Evolutionary conservation across 768 basidiomycete species (phyloP), one percentile per base, ranked within the genome.

Genomic region (Lactarius pseudohatsudake): DNA sequence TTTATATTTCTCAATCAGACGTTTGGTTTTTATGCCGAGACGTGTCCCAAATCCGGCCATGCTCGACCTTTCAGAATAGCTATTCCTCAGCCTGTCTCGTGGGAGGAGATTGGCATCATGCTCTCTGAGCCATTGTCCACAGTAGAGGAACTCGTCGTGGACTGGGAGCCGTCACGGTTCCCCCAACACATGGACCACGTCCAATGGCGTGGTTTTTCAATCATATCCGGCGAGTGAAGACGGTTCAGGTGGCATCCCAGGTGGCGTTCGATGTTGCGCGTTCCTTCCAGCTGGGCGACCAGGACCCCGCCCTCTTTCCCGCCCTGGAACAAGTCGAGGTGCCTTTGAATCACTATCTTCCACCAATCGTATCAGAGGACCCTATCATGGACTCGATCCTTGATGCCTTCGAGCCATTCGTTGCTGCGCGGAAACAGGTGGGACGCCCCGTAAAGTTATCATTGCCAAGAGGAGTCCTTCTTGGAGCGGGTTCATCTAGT

Each of bases 1-100:
- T 5, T 11, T 61, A 7, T 1, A n/a, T 28, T 26, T n/a, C 16
- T 4, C 2, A 16, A 0, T 1, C 0, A 0, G 28, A 30, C 1
- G 3, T 32, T 38, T 4, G 2, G 1, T 4, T 18, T 61, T 3
- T 54, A 2, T 2, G 38, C 38, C 11, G 38, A 15, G 18, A 20
- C 18, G 41, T 18, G 41, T 11, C 28, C 53, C 4, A 20, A n/a
- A 57, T 40, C 13, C n/a, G 26, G 13, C n/a, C 40, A 30, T 16
- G 40, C 40, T 16, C 41, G 20, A 43, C 16, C 41, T 2, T 43
- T 43, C 18, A 43, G 16, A 3, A 43, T 43, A 7, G 1, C 2
- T 8, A 8, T 43, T 9, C 18, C 41, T 5, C 7, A 43, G 41
- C 16, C 18, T 2, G 16, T 20, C 41, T 20, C 41, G 18, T 20